These are phyloP conservation scores for Filobasidium uniguttulatum DNA, from an alignment of 1,284 basidiomycete genomes.

Conservation along the genomic window DNA sequence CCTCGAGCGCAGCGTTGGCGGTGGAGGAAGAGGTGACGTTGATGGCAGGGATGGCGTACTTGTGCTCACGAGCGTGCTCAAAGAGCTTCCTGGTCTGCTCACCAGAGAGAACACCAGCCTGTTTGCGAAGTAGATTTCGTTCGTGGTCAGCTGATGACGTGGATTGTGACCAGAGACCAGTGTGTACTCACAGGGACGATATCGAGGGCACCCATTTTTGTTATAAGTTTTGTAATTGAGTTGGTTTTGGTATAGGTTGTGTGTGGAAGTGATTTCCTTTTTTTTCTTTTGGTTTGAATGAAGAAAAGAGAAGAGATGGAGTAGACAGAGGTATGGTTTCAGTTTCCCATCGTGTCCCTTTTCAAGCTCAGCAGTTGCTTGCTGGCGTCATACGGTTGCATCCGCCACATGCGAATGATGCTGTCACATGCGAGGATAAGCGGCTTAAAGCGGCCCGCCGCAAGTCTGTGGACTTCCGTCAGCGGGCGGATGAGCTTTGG, in stretches of 20 bases:
- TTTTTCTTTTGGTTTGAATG: no score
- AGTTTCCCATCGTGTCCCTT: no score
- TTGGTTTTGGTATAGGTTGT: not conserved
- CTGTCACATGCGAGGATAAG: no score
- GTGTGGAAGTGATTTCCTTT: not conserved
- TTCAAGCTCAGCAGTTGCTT: no score
- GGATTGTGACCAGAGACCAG: not conserved
- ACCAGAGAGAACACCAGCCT: conserved; percentile 79
- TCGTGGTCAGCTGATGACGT: not conserved
- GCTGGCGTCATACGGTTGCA: no score
- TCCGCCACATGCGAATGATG: no score
- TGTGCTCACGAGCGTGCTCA: conserved; percentile 67
- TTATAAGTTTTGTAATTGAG: not conserved
- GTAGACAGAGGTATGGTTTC: no score
- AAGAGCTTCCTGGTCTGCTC: conserved; percentile 77
- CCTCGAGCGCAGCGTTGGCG: conserved; percentile 75
- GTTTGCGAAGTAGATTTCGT: conserved; percentile 2
- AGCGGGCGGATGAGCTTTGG: no score
- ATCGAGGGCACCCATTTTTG: conserved; percentile 27
- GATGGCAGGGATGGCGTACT: conserved; percentile 70
- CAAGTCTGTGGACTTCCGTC: no score
- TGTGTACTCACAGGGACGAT: conserved; percentile 29
- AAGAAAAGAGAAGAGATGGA: no score
- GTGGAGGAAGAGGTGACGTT: conserved; percentile 79
- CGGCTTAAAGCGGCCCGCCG: no score